phyloP scores from a whole-genome alignment of 2,329 filamentous ascomycete species.

The Talaromyces sp. region DNA sequence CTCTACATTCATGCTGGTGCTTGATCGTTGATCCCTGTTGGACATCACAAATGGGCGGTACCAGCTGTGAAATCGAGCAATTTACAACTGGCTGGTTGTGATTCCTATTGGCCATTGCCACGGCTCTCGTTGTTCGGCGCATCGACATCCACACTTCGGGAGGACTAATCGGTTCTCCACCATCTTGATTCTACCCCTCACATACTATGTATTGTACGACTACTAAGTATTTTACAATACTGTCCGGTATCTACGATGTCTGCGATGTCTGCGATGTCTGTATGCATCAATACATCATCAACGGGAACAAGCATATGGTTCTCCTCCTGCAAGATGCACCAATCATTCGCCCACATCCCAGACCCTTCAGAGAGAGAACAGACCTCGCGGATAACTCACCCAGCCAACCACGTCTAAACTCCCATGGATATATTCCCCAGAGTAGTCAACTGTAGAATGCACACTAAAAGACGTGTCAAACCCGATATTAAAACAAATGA shows the following conservation, averaged over 20 bases:
- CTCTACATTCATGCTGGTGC: neutral
- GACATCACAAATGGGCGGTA: neutral
- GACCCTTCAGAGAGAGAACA: neutral
- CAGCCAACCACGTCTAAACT: slow-evolving; percentile 4
- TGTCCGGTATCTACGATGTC: neutral
- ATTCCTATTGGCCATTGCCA: neutral
- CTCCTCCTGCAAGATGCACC: neutral
- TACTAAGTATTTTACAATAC: neutral
- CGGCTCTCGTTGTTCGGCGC: neutral
- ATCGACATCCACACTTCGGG: neutral
- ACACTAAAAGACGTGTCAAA: neutral
- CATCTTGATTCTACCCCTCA: slow-evolving; percentile 3
- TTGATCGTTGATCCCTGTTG: slow-evolving; percentile 9
- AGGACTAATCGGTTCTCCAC: slow-evolving; percentile 1
- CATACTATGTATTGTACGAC: neutral
- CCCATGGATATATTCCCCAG: too few species aligned
- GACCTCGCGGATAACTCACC: slow-evolving; percentile 2
- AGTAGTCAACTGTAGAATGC: neutral
- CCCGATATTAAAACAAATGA: neutral
- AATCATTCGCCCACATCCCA: neutral
- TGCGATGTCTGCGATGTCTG: neutral
- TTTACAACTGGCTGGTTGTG: neutral
- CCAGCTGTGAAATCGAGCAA: neutral
- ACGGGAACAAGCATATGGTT: neutral
- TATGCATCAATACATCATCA: slow-evolving; percentile 2